Evolutionary conservation across 1,139 yeast genomes (phyloP), one percentile per base, ranked within the genome.

Genomic region (Blastobotrys proliferans): DNA sequence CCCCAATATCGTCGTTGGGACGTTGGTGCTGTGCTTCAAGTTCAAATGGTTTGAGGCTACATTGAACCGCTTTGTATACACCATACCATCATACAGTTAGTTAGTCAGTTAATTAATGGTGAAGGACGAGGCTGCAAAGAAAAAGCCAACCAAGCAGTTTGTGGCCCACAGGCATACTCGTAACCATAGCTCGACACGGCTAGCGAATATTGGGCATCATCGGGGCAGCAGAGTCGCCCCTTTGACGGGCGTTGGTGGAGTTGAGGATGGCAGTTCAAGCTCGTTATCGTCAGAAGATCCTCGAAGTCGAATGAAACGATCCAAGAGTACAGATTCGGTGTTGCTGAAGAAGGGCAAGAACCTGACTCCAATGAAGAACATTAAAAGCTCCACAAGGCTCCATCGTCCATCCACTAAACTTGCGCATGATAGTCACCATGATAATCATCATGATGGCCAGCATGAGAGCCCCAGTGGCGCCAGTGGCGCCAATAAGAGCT

Each of bases 301-400:
- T n/a, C 30, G 42, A 16, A 36, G 20, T 11, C 42, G 17, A 33
- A 31, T 32, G 44, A 41, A 31, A 34, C 35, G 35, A 14, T 40
- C 31, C 38, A 44, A 35, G 17, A 41, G 44, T 24, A 29, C 37
- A 1, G 44, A 41, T 27, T 31, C 40, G 11, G 16, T 41, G 9
- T 27, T 28, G 17, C 11, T 25, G 16, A 35, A 26, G 19, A 30
- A 36, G 27, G 44, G 35, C 22, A 38, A 26, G 21, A 21, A 38
- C 14, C 36, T 28, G 34, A 40, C 29, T 43, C 45, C 49, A 6
- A 32, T 51, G 32, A 48, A 46, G 51, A 40, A 19, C 46, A 51
- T 24, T 30, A 59, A 34, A 55, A 57, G 46, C 35, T 58, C 31
- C 46, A 52, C 48, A 21, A 47, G 40, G 43, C 51, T 40, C 17